phyloP scores from a whole-genome alignment of 2,329 filamentous ascomycete species.

The Trichoderma asperellum region DNA sequence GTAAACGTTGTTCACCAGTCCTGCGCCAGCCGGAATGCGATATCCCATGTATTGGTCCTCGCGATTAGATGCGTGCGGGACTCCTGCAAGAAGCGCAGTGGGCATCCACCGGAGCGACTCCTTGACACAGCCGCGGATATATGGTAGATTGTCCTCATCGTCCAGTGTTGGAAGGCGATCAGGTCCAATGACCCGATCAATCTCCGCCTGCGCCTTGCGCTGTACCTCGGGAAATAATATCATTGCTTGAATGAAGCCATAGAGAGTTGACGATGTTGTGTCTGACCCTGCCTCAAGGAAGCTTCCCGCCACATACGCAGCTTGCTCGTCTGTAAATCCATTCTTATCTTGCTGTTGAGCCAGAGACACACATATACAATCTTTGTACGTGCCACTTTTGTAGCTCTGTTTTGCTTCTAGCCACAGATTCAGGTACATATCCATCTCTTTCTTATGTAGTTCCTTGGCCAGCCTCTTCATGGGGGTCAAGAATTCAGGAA shows the following conservation, averaged over 20 bases:
- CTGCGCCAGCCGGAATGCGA: neutral
- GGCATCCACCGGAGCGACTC: conserved; percentile 41
- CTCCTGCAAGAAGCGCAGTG: neutral
- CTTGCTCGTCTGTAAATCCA: conserved; percentile 29
- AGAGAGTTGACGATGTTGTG: conserved; percentile 37
- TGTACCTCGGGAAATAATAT: conserved; percentile 47
- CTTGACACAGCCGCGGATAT: conserved; percentile 41
- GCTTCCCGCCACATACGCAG: conserved; percentile 17
- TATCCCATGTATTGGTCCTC: conserved; percentile 1
- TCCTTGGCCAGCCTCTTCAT: neutral
- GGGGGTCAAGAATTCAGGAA: conserved; percentile 1
- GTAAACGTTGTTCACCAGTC: neutral
- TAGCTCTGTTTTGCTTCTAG: conserved; percentile 22
- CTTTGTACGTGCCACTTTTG: conserved; percentile 27
- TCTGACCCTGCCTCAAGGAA: conserved; percentile 23
- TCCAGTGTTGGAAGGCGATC: conserved; percentile 48
- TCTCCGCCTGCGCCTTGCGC: conserved; percentile 45
- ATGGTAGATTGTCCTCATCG: conserved; percentile 50
- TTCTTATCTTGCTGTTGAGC: conserved; percentile 24
- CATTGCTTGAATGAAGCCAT: conserved; percentile 54
- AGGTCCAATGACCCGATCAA: conserved; percentile 49
- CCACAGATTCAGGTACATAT: conserved; percentile 31
- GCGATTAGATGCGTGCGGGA: neutral
- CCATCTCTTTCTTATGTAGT: conserved; percentile 31
- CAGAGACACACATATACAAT: conserved; percentile 21